These are phyloP conservation scores for Penicillium pancosmium DNA, from an alignment of 495 filamentous ascomycete genomes.

Conservation along the genomic window DNA sequence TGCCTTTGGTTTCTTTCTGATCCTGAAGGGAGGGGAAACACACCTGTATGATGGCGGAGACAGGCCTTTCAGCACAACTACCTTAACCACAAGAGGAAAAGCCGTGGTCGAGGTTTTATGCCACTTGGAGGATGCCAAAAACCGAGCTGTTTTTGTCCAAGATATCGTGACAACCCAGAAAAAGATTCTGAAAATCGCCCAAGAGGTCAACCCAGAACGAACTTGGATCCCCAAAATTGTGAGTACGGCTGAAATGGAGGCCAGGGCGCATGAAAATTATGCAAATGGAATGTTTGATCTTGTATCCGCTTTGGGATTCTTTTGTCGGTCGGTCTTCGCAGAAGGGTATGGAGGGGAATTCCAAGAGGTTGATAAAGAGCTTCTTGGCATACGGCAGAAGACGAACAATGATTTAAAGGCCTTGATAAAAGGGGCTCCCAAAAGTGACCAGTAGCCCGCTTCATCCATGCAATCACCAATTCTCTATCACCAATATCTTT, in stretches of 20 bases:
- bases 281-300: conserved; percentile 5
- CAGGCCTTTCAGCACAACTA: conserved; percentile 28
- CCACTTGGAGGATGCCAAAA: conserved; percentile 33
- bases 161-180: conserved; percentile 28
- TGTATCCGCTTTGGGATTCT: conserved; percentile 8
- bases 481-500: no score
- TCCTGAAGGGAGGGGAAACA: background rate
- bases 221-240: conserved; percentile 9
- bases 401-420: conserved; percentile 12
- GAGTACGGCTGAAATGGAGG: conserved; percentile 15
- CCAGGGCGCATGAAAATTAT: conserved; percentile 1
- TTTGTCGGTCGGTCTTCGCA: conserved; percentile 9
- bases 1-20: background rate
- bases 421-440: background rate
- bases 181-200: conserved; percentile 19
- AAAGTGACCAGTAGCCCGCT: no score
- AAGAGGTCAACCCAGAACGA: conserved; percentile 8
- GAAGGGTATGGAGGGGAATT: conserved; percentile 22
- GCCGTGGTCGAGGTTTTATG: conserved; percentile 34
- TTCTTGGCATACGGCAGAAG: conserved; percentile 13
- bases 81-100: conserved; percentile 27
- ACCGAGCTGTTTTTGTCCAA: conserved; percentile 31
- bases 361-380: conserved; percentile 14
- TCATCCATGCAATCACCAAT: no score
- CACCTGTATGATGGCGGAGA: conserved; percentile 30